A percentile compares a stretch with the other conserved stretches of the same genome.
Evolutionary conservation across 2,329 filamentous ascomycete genomes (phyloP).

Genomic region (Xylariaceae sp.): DNA sequence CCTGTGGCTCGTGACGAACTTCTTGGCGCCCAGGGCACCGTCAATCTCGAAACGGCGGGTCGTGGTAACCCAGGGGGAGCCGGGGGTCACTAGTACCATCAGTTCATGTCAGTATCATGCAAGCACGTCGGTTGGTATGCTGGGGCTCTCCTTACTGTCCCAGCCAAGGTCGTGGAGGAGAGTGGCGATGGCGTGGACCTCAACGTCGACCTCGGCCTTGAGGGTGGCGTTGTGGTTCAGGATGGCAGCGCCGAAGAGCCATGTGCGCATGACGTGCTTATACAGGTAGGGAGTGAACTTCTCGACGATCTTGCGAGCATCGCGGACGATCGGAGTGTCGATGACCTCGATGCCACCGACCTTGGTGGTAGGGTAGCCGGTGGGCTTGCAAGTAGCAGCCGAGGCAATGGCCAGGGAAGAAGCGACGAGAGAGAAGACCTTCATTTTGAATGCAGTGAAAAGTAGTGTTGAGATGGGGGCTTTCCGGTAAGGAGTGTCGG

Average conservation of each 20-base stretch:
- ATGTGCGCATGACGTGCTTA: conserved; percentile 11
- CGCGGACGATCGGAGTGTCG: conserved; percentile 16
- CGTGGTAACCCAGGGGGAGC: conserved; percentile 11
- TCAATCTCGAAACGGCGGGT: conserved; percentile 13
- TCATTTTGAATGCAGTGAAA: conserved; percentile 15
- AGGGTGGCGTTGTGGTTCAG: conserved; percentile 15
- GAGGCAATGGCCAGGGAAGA: conserved; percentile 11
- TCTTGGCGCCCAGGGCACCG: conserved; percentile 12
- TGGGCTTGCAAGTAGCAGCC: conserved; percentile 5
- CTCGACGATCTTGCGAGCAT: conserved; percentile 10
- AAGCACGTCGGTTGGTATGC: too few relatives aligned
- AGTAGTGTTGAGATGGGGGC: too few relatives aligned
- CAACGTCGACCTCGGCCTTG: conserved; percentile 12
- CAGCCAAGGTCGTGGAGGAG: conserved; percentile 16
- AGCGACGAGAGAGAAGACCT: conserved; percentile 11
- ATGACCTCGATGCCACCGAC: conserved; percentile 15
- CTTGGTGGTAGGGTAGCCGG: conserved; percentile 11
- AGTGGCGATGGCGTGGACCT: conserved; percentile 14
- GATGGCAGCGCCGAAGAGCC: conserved; percentile 12
- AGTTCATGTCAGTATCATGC: too few relatives aligned
- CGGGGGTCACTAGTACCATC: conserved; percentile 2
- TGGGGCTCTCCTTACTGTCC: conserved; percentile 13
- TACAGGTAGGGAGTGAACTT: conserved; percentile 15
- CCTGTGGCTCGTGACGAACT: conserved; percentile 12
- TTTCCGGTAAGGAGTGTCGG: too few relatives aligned